Evolutionary conservation across 176 grass and related monocot species (phyloP).

Genomic region (Avena eriantha): DNA sequence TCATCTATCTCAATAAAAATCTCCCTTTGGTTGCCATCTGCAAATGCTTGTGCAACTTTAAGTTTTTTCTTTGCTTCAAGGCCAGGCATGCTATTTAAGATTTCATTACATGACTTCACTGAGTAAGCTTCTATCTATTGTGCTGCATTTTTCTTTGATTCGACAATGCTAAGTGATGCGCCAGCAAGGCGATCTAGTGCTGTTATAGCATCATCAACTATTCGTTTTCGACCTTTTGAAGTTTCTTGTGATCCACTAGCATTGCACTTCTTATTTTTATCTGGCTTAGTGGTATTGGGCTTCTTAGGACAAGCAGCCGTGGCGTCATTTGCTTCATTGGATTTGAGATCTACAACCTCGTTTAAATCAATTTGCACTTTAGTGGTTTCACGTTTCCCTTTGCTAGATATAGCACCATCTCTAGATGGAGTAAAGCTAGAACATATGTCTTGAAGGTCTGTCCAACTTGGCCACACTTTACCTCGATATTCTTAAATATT

Average conservation of each 20-base stretch:
- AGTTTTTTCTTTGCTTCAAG: neutral
- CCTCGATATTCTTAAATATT: neutral
- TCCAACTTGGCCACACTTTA: neutral
- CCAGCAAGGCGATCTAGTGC: neutral
- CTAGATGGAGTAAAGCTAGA: neutral
- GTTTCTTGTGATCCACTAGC: neutral
- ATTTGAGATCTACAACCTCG: neutral
- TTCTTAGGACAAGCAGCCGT: neutral
- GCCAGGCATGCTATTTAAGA: neutral
- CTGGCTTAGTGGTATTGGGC: neutral
- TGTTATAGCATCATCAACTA: neutral
- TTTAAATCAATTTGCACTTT: neutral
- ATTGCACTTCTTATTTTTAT: neutral
- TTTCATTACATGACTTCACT: neutral
- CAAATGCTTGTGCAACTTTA: neutral
- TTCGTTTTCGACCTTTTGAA: neutral
- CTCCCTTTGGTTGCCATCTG: neutral
- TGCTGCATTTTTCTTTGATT: neutral
- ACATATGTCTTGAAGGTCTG: neutral
- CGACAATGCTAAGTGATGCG: neutral
- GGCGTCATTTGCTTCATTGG: neutral
- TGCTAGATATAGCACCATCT: neutral
- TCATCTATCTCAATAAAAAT: neutral
- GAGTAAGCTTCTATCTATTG: neutral
- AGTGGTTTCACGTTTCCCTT: neutral